Evolutionary conservation across 257 asterid species (phyloP).

Genomic region (Nicotiana paniculata): DNA sequence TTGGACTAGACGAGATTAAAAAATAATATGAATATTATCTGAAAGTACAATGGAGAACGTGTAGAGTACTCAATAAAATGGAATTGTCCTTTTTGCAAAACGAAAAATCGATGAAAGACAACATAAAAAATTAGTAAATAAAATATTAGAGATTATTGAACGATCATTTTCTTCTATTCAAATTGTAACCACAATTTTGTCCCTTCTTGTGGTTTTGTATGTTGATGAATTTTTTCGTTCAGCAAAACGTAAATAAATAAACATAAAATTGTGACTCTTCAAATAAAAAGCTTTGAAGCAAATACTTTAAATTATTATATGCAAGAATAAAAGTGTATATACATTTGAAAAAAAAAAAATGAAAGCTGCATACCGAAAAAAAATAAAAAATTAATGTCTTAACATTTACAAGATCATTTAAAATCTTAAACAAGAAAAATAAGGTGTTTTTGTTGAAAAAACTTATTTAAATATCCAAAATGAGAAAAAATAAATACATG

Average conservation of each 20-base stretch:
- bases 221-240: too few species aligned
- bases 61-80: background rate
- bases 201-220: too few species aligned
- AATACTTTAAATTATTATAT: too few species aligned
- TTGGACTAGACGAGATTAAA: background rate
- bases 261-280: background rate
- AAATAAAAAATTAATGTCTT: background rate
- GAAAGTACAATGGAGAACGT: background rate
- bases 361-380: background rate
- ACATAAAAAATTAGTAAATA: too few species aligned
- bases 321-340: too few species aligned
- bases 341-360: too few species aligned
- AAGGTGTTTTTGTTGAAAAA: background rate
- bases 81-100: background rate
- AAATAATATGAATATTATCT: background rate
- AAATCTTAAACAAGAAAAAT: background rate
- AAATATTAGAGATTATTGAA: too few species aligned
- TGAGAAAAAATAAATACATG: background rate
- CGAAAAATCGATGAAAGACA: too few species aligned
- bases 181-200: too few species aligned
- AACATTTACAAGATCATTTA: background rate
- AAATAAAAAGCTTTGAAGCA: too few species aligned
- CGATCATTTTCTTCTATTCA: too few species aligned
- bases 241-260: too few species aligned
- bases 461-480: background rate